A percentile compares a stretch with the other conserved stretches of the same genome.
These are phyloP conservation scores for Hymenoscyphus fructigenus DNA, from an alignment of 2,329 filamentous ascomycete species.

Conservation along the genomic window DNA sequence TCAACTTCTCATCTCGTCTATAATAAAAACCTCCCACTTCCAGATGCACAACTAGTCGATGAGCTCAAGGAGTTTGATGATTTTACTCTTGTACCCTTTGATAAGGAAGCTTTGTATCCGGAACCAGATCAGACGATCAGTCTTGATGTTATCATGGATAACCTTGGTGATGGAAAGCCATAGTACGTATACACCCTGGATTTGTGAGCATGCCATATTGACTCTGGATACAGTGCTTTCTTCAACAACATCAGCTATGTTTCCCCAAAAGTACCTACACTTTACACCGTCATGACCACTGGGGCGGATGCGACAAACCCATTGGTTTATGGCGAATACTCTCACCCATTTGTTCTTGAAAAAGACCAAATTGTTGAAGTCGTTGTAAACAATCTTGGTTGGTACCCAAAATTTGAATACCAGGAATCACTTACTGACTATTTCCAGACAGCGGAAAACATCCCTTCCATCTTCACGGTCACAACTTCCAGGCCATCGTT, in stretches of 20 bases:
- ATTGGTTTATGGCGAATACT: conserved; percentile 63
- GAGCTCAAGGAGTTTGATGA: conserved; percentile 72
- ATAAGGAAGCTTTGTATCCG: conserved; percentile 59
- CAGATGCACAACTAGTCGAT: conserved; percentile 54
- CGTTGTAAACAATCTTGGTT: conserved; percentile 68
- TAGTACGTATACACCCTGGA: conserved; percentile 46
- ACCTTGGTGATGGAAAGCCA: conserved; percentile 64
- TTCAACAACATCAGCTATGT: conserved; percentile 66
- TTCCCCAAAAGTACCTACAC: conserved; percentile 62
- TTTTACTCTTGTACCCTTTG: conserved; percentile 66
- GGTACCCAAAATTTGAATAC: conserved; percentile 2
- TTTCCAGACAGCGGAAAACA: conserved; percentile 62
- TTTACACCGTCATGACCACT: conserved; percentile 65
- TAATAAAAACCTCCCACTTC: conserved; percentile 46
- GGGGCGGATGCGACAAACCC: conserved; percentile 54
- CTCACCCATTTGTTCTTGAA: conserved; percentile 67
- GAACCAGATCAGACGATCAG: conserved; percentile 63
- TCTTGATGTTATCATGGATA: conserved; percentile 65
- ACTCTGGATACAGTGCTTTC: conserved; percentile 42
- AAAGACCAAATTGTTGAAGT: conserved; percentile 69
- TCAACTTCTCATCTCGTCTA: conserved; percentile 66
- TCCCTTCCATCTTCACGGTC: conserved; percentile 76
- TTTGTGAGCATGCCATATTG: not conserved
- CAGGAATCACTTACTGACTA: not conserved
- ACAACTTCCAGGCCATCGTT: conserved; percentile 67